Percentiles rank a stretch among this genome's conserved stretches.
phyloP scores from a whole-genome alignment of 257 asterid species.

The Capsicum chinense region DNA sequence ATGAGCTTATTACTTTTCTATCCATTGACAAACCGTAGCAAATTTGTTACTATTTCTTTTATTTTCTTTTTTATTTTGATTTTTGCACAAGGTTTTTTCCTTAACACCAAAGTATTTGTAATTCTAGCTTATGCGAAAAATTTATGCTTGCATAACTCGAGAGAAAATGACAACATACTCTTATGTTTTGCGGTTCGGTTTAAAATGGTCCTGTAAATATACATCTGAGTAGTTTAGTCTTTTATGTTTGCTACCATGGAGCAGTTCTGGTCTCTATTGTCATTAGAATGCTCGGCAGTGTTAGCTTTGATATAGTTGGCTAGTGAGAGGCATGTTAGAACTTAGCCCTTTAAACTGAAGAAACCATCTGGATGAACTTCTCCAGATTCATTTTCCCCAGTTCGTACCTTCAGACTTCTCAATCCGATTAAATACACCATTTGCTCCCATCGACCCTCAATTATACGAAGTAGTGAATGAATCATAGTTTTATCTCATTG shows the following conservation, averaged over 20 bases:
- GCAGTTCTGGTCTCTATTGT: neutral
- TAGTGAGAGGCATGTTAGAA: neutral
- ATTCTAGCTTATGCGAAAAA: neutral
- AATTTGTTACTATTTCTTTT: neutral
- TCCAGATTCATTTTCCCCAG: too few species aligned
- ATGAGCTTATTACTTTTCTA: neutral
- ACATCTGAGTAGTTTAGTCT: neutral
- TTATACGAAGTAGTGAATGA: neutral
- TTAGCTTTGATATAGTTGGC: neutral
- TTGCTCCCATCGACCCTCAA: neutral
- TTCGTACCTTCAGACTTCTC: neutral
- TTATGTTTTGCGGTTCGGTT: neutral
- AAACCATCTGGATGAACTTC: too few species aligned
- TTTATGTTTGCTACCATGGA: neutral
- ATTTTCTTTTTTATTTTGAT: neutral
- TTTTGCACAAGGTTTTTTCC: too few species aligned
- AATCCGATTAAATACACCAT: slow-evolving; percentile 5
- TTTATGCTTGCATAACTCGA: neutral
- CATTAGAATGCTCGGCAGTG: neutral
- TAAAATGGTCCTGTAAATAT: neutral
- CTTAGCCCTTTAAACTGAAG: neutral
- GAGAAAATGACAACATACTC: neutral
- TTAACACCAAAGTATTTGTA: neutral
- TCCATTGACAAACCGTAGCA: neutral
- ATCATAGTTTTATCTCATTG: neutral